Conservation (phyloP, 352 stramenopile species). For the Globisporangium perplexum region DNA sequence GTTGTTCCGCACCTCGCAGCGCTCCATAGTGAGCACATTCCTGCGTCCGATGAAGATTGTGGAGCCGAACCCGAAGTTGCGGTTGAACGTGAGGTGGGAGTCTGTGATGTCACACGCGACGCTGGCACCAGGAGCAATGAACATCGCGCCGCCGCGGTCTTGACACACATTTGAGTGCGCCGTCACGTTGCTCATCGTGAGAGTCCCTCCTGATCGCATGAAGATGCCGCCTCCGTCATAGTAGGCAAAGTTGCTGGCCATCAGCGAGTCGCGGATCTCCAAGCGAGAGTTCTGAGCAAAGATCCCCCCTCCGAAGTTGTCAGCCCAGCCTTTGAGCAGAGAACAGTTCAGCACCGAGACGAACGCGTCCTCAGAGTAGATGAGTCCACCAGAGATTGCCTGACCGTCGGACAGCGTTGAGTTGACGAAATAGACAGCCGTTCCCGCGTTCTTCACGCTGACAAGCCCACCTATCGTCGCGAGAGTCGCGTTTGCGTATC, state of each 20-base stretch:
- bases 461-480: constrained; percentile 33
- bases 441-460: constrained; percentile 28
- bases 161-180: constrained; percentile 34
- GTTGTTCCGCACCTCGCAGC: constrained; percentile 25
- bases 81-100: constrained; percentile 34
- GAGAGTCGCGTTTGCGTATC: constrained; percentile 21
- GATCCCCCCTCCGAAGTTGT: constrained; percentile 52
- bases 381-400: constrained; percentile 32
- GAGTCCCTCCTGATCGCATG: constrained; percentile 22
- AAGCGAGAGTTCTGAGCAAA: constrained; percentile 23
- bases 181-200: constrained; percentile 16
- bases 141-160: constrained; percentile 40
- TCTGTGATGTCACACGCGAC: constrained; percentile 18
- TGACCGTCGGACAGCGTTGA: constrained; percentile 32
- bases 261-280: constrained; percentile 17
- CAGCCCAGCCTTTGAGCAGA: constrained; percentile 23
- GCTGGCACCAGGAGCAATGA: constrained; percentile 27
- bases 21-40: constrained; percentile 22
- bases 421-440: constrained; percentile 24
- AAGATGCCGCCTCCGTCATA: constrained; percentile 60
- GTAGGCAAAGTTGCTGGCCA: constrained; percentile 43
- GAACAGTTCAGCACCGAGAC: constrained; percentile 28
- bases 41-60: constrained; percentile 51
- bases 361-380: constrained; percentile 29
- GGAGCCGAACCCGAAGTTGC: constrained; percentile 44